phyloP scores from a whole-genome alignment of 768 basidiomycete species.

The Lactifluus subvellereus region DNA sequence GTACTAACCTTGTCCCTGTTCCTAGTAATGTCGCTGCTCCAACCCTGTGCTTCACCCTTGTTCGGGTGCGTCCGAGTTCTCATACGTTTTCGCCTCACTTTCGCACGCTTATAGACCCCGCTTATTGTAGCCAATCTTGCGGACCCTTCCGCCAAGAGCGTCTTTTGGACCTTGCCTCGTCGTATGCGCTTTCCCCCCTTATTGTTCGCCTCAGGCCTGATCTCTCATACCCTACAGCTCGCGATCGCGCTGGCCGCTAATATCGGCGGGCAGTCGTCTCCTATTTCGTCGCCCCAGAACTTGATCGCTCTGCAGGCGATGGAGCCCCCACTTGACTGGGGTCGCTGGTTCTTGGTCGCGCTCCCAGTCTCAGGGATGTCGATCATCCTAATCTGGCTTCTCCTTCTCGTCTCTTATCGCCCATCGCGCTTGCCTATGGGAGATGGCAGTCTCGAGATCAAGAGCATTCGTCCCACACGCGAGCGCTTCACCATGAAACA shows the following conservation, averaged over 20 bases:
- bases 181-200: slow-evolving; percentile 43
- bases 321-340: slow-evolving; percentile 84
- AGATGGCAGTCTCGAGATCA: slow-evolving; percentile 76
- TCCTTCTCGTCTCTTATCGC: slow-evolving; percentile 77
- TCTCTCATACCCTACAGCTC: slow-evolving; percentile 44
- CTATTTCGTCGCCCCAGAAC: slow-evolving; percentile 97
- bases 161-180: slow-evolving; percentile 88
- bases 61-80: slow-evolving; percentile 55
- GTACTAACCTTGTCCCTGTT: background rate
- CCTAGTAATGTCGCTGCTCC: slow-evolving; percentile 93
- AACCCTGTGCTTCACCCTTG: slow-evolving; percentile 92
- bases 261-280: slow-evolving; percentile 95
- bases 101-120: slow-evolving; percentile 13
- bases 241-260: slow-evolving; percentile 98
- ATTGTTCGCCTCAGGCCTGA: background rate
- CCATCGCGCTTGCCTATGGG: slow-evolving; percentile 68
- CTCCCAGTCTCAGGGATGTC: slow-evolving; percentile 86
- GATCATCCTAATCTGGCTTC: slow-evolving; percentile 84
- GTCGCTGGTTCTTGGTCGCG: slow-evolving; percentile 88
- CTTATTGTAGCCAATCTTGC: slow-evolving; percentile 72
- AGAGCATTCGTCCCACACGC: slow-evolving; percentile 73
- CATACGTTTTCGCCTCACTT: background rate
- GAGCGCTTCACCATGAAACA: slow-evolving; percentile 82
- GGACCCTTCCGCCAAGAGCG: slow-evolving; percentile 82
- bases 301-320: slow-evolving; percentile 86